phyloP scores from a whole-genome alignment of 768 basidiomycete species.

The Suillus bovinus region DNA sequence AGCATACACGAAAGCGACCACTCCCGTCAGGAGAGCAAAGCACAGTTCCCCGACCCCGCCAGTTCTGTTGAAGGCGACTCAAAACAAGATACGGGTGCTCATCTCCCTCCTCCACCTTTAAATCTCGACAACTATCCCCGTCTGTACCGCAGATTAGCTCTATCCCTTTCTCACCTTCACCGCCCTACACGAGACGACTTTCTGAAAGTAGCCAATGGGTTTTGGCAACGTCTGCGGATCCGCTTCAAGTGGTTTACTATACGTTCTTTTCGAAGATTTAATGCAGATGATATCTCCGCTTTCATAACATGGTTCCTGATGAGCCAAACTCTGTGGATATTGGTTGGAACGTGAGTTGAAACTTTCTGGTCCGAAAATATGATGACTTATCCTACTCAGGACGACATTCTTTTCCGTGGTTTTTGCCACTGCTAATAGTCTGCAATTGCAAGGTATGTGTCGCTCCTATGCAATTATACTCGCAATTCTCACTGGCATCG shows the following conservation, averaged over 20 bases:
- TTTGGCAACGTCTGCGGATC: conserved; percentile 86
- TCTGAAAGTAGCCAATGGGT: conserved; percentile 80
- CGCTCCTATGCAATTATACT: neutral
- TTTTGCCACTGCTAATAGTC: conserved; percentile 85
- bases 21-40: conserved; percentile 1
- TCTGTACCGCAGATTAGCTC: conserved; percentile 79
- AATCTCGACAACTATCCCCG: conserved; percentile 70
- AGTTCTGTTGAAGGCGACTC: conserved; percentile 5
- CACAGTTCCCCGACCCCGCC: conserved; percentile 8
- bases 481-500: conserved; percentile 8
- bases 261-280: conserved; percentile 90
- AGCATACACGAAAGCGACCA: conserved; percentile 2
- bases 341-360: conserved; percentile 66
- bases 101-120: conserved; percentile 27
- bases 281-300: conserved; percentile 95
- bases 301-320: conserved; percentile 96
- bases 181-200: conserved; percentile 90
- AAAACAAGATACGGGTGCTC: neutral
- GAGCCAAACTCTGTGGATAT: conserved; percentile 94
- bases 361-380: neutral
- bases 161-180: conserved; percentile 73
- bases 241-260: conserved; percentile 99
- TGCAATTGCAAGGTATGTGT: conserved; percentile 74
- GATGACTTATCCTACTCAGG: conserved; percentile 37
- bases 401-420: conserved; percentile 96